phyloP scores from a whole-genome alignment of 2,329 filamentous ascomycete species.

The Fusarium anguioides region DNA sequence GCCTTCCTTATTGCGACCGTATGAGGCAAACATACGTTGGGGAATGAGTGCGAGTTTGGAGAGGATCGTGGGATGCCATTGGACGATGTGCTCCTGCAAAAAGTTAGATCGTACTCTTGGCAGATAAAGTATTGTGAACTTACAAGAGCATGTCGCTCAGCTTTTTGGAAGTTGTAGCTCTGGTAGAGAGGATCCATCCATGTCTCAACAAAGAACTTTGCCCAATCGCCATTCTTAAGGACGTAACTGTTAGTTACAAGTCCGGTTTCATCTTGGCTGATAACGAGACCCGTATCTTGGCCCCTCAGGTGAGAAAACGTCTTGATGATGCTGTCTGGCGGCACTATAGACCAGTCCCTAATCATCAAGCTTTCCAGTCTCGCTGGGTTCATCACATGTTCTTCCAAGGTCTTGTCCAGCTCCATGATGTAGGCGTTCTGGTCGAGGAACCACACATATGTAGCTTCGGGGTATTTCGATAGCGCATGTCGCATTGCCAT shows the following conservation, averaged over 20 bases:
- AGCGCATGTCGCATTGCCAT: conserved; percentile 91
- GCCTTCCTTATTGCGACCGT: conserved; percentile 67
- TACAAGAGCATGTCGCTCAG: conserved; percentile 90
- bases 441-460: conserved; percentile 89
- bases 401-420: conserved; percentile 74
- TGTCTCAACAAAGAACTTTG: conserved; percentile 89
- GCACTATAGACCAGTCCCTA: conserved; percentile 86
- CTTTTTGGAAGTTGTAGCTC: conserved; percentile 95
- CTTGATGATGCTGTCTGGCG: conserved; percentile 96
- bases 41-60: conserved; percentile 91
- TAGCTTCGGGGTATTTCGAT: conserved; percentile 78
- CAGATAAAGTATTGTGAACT: conserved; percentile 44
- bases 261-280: conserved; percentile 87
- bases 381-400: conserved; percentile 74
- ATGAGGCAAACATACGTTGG: conserved; percentile 84
- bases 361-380: conserved; percentile 84
- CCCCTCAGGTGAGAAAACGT: conserved; percentile 87
- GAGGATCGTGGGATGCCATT: conserved; percentile 97
- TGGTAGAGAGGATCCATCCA: conserved; percentile 97
- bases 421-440: conserved; percentile 91
- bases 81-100: conserved; percentile 81
- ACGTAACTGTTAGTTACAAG: conserved; percentile 82
- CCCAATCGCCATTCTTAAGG: conserved; percentile 87
- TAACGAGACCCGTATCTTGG: conserved; percentile 80
- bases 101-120: conserved; percentile 26